Evolutionary conservation across 163 green algal genomes (phyloP).

Genomic region (Prototheca wickerhamii): DNA sequence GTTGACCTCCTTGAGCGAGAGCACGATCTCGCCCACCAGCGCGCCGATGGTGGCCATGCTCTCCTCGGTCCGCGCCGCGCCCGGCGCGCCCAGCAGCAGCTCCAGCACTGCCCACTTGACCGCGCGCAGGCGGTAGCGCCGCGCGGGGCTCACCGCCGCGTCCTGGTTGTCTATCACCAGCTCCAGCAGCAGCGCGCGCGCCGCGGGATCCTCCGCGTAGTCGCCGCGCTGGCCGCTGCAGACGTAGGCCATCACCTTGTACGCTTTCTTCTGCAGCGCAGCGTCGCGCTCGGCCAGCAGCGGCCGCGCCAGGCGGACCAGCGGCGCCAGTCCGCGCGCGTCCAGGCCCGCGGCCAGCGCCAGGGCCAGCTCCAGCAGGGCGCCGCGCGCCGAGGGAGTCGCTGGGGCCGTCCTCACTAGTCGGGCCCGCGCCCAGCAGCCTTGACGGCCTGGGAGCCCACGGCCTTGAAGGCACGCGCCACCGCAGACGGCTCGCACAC

Average conservation of each 20-base stretch:
- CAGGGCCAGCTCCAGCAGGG: conserved; percentile 76
- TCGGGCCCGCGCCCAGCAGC: conserved; percentile 14
- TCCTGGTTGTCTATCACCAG: conserved; percentile 19
- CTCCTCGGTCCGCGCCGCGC: neutral
- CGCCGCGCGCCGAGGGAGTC: conserved; percentile 32
- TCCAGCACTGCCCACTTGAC: conserved; percentile 41
- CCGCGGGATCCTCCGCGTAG: conserved; percentile 27
- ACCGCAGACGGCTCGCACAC: conserved; percentile 39
- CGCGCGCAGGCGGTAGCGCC: conserved; percentile 68
- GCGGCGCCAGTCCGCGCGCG: conserved; percentile 39
- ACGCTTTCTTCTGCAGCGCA: conserved; percentile 83
- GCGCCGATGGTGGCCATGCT: conserved; percentile 9
- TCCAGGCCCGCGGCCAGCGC: conserved; percentile 59
- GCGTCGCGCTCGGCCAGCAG: conserved; percentile 24
- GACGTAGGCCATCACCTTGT: conserved; percentile 80
- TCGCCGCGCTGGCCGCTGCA: conserved; percentile 31
- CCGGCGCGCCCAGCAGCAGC: neutral
- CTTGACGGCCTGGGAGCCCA: conserved; percentile 1
- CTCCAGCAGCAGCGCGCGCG: conserved; percentile 29
- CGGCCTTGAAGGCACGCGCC: conserved; percentile 52
- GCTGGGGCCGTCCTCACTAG: conserved; percentile 28
- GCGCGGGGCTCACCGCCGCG: conserved; percentile 49
- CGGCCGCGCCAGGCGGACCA: conserved; percentile 41
- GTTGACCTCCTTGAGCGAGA: conserved; percentile 77
- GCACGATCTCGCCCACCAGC: conserved; percentile 65